Evolutionary conservation across 352 stramenopile genomes (phyloP), one percentile per base, ranked within the genome.

Genomic region (Phytopythium aichiense): DNA sequence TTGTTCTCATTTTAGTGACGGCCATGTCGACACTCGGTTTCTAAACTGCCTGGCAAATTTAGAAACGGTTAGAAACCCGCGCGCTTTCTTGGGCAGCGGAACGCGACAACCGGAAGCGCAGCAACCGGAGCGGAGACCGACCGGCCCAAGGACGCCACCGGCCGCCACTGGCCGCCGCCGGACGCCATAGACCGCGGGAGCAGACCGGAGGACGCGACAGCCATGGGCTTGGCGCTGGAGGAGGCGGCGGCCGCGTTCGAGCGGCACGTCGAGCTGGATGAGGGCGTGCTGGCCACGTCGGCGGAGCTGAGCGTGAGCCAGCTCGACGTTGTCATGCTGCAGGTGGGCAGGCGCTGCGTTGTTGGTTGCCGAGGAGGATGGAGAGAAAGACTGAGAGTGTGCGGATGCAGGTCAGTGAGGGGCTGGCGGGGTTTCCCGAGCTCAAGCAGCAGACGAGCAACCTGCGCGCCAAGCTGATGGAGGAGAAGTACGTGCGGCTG

Each of bases 191-290:
- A 1, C 22, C 12, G 22, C 46, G 46, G 20, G 46, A 28, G 28
- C 7, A 37, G 50, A 12, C 7, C 7, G 16, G 16, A 6, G 23
- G n/a, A 5, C n/a, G 2, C 11, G n/a, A 38, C 23, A 37, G 23
- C 2, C 52, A 55, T 62, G 42, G 35, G 37, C 13, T 33, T 38
- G 31, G 28, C 28, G 43, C 76, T 75, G 73, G 64, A 74, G 65
- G 56, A 59, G 33, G 62, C 53, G 28, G 71, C 67, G 20, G 78
- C 73, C 46, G 67, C 56, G 38, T 91, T 91, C 53, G 76, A 84
- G 60, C 62, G 70, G 56, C 74, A 89, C 67, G 82, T 91, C 63
- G 74, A 79, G 69, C 52, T 89, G 53, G 80, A 88, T 58, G 80
- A 89, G 42, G 73, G 73, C 53, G 73, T 91, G 52, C 61, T 91